phyloP scores from a whole-genome alignment of 2,329 filamentous ascomycete species.

The Exophiala mesophila region DNA sequence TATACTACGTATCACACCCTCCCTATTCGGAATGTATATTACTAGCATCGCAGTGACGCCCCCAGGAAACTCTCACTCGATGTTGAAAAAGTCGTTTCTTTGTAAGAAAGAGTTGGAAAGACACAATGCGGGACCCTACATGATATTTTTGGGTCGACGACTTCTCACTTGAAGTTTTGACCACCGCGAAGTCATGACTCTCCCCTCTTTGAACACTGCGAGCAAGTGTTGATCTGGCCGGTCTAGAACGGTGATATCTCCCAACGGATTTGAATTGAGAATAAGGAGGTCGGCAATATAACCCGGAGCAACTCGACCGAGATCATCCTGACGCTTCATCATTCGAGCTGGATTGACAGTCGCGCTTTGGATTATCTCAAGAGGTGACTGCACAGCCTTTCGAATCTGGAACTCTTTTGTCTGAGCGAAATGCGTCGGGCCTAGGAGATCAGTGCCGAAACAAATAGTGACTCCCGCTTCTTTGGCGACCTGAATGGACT shows the following conservation, averaged over 20 bases:
- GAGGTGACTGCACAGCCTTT: slow-evolving; percentile 37
- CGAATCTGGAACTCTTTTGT: slow-evolving; percentile 47
- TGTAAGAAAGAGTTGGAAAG: too few relatives aligned
- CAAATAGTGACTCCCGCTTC: slow-evolving; percentile 53
- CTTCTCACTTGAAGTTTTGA: slow-evolving; percentile 10
- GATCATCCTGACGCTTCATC: slow-evolving; percentile 41
- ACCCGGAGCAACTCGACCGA: slow-evolving; percentile 50
- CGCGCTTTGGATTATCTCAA: slow-evolving; percentile 47
- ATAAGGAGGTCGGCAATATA: slow-evolving; percentile 52
- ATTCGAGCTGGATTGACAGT: slow-evolving; percentile 51
- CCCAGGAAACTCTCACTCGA: too few relatives aligned
- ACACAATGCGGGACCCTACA: too few relatives aligned
- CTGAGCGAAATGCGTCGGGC: slow-evolving; percentile 47
- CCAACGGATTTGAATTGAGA: slow-evolving; percentile 49
- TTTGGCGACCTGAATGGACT: slow-evolving; percentile 45
- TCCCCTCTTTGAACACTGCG: slow-evolving; percentile 53
- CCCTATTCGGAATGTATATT: too few relatives aligned
- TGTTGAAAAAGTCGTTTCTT: too few relatives aligned
- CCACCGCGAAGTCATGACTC: slow-evolving; percentile 33
- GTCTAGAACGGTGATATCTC: slow-evolving; percentile 51
- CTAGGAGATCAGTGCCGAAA: slow-evolving; percentile 53
- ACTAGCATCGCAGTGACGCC: too few relatives aligned
- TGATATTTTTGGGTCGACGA: slow-evolving; percentile 10
- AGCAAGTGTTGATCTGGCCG: slow-evolving; percentile 43
- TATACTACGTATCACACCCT: too few relatives aligned